These are phyloP conservation scores for Calonectria ilicicola DNA, from an alignment of 2,329 filamentous ascomycete species.

Conservation along the genomic window DNA sequence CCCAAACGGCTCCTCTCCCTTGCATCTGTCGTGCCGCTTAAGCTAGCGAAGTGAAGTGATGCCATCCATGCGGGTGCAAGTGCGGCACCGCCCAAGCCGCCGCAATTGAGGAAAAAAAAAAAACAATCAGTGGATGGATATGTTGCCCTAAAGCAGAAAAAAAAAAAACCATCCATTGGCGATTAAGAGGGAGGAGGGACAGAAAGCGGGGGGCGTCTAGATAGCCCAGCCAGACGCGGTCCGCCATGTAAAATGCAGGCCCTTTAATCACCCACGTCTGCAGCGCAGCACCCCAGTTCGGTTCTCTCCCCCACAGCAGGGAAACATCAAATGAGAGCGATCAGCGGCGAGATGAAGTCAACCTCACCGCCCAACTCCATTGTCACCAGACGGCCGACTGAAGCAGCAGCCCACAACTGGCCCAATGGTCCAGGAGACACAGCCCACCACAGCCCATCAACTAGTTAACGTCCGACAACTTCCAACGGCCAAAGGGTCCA, in stretches of 20 bases:
- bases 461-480: too few species aligned
- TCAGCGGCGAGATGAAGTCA: neutral
- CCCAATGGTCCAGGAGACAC: neutral
- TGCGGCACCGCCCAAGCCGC: neutral
- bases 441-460: too few species aligned
- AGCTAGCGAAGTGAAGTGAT: too few species aligned
- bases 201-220: neutral
- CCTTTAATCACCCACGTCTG: neutral
- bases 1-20: neutral
- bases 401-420: neutral
- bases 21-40: neutral
- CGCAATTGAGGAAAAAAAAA: neutral
- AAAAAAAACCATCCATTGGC: neutral
- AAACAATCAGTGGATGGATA: neutral
- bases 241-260: neutral
- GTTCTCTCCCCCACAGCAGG: neutral
- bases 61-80: neutral
- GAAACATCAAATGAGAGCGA: neutral
- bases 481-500: too few species aligned
- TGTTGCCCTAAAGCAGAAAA: neutral
- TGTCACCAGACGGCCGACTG: neutral
- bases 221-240: neutral
- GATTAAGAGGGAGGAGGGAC: neutral
- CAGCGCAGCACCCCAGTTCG: too few species aligned
- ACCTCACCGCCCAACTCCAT: neutral